Conservation (phyloP, 1,284 basidiomycete species). For the Thelephora terrestris region DNA sequence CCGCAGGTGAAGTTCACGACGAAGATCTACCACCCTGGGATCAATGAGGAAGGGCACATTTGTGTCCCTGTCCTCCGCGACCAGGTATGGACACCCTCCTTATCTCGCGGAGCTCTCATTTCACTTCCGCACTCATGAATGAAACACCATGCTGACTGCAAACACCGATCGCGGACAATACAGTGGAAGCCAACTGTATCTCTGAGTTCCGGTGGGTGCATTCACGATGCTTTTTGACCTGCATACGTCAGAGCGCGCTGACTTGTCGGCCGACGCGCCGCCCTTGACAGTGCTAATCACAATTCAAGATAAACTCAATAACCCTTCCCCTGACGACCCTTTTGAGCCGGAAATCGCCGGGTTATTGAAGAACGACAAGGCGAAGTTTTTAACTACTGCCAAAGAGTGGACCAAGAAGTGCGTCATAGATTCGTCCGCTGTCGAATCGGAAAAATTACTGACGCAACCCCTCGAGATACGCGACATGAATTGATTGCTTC, state of each 20-base stretch:
- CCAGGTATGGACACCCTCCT: slow-evolving; percentile 45
- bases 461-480: not conserved
- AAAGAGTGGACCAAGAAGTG: slow-evolving; percentile 77
- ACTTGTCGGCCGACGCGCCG: not conserved
- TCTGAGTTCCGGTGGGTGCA: slow-evolving; percentile 50
- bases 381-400: slow-evolving; percentile 62
- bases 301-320: slow-evolving; percentile 80
- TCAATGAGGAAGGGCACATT: slow-evolving; percentile 83
- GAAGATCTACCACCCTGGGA: slow-evolving; percentile 88
- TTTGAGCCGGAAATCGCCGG: slow-evolving; percentile 79
- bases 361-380: slow-evolving; percentile 65
- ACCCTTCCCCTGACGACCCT: slow-evolving; percentile 84
- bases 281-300: slow-evolving; percentile 69
- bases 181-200: slow-evolving; percentile 90
- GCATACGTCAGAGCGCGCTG: not conserved
- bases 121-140: not conserved
- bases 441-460: not conserved
- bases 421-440: not conserved
- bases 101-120: not conserved
- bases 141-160: slow-evolving; percentile 1
- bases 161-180: slow-evolving; percentile 2
- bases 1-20: slow-evolving; percentile 75
- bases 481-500: slow-evolving; percentile 2
- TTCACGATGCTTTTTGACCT: not conserved
- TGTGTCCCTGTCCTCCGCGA: slow-evolving; percentile 75